Base-by-base conservation (phyloP, 2,329 filamentous ascomycete genomes). In the Fusarium sp. region DNA sequence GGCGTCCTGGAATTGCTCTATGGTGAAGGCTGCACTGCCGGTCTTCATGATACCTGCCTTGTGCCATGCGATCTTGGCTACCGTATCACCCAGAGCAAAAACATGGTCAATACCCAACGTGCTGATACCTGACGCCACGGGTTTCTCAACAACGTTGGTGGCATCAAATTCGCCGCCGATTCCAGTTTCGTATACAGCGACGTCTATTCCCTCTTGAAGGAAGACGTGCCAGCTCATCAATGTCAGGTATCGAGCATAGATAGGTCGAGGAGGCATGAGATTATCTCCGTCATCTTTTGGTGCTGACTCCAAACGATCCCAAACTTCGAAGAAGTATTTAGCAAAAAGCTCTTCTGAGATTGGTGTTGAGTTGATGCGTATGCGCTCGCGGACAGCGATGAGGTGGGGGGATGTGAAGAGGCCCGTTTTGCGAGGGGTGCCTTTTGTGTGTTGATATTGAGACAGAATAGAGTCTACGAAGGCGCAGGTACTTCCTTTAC, bases 401-500 rank as follows among this genome's bases (percentile, higher is more conserved):
- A 92, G 83, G 74, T 92, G 89, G 4, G 90, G 90, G 26, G 89
- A 91, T 32, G 87, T 92, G 79, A 90, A 90, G 32, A 92, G 83
- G 14, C 90, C 90, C 39, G 87, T 83, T 68, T 82, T 86, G 53
- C 65, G 75, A 28, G 82, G 83, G 2, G 71, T 68, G 26, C 71
- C 57, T 54, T 71, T 67, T 20, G 68, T 68, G 45, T 72, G 73
- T 19, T 81, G 82, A 71, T 88, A 85, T 52, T 81, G 81, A 17
- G 81, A 79, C 44, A 93, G 83, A 63, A 92, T 88, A 9, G 86
- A 87, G 64, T 88, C 83, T 58, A 87, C 82, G 67, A 90, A 92
- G 39, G 89, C 90, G 73, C 90, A 92, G 2, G 89, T 91, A 72
- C 86, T 90, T 28, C 90, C 91, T 78, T 93, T 93, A 7, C 91